Evolutionary conservation across 2,329 filamentous ascomycete species (phyloP).

Genomic region (Blastomyces percursus): DNA sequence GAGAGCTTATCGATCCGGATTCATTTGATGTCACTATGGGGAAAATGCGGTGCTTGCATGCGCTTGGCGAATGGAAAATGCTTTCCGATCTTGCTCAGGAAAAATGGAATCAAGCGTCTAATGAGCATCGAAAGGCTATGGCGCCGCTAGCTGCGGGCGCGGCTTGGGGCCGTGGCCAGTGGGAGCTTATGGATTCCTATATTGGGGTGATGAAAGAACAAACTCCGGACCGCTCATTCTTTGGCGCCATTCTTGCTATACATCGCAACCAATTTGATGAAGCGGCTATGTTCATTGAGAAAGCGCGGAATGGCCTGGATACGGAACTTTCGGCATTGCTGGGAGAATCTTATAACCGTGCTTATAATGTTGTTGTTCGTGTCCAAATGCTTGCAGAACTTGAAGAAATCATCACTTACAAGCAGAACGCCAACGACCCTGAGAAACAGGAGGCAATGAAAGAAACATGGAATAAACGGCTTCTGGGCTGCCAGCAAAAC

Average conservation of each 20-base stretch:
- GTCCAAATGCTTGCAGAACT: constrained; percentile 98
- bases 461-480: constrained; percentile 85
- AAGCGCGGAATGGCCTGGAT: constrained; percentile 84
- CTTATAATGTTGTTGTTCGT: constrained; percentile 94
- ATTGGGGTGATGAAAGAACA: constrained; percentile 87
- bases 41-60: constrained; percentile 97
- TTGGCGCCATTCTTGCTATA: constrained; percentile 87
- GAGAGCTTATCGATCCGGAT: constrained; percentile 61
- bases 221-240: constrained; percentile 93
- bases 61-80: constrained; percentile 93
- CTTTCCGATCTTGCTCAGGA: constrained; percentile 80
- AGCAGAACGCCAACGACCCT: constrained; percentile 68
- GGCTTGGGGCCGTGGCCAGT: constrained; percentile 92
- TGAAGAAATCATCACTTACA: constrained; percentile 96
- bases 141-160: constrained; percentile 89
- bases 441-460: constrained; percentile 87
- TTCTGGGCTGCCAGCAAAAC: constrained; percentile 91
- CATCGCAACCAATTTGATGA: constrained; percentile 94
- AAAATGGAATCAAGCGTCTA: constrained; percentile 81
- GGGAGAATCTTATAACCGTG: constrained; percentile 96
- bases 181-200: constrained; percentile 98
- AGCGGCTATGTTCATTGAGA: constrained; percentile 77
- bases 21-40: constrained; percentile 97
- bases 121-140: constrained; percentile 80
- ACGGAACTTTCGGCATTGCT: constrained; percentile 91